These are phyloP conservation scores for Simmondsia chinensis DNA, from an alignment of 148 eudicot genomes.

Conservation along the genomic window DNA sequence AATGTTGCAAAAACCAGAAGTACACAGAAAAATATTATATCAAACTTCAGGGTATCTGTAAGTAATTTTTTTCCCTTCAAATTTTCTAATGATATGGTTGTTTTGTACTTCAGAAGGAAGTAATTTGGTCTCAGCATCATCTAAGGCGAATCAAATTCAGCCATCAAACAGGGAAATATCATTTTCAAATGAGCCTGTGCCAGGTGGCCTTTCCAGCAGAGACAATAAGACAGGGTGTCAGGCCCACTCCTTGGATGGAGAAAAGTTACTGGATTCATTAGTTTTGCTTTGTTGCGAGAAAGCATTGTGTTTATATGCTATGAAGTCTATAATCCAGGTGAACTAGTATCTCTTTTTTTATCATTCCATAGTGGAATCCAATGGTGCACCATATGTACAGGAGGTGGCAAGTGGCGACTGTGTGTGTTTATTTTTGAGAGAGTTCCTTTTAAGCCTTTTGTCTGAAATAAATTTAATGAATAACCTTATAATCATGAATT, in stretches of 20 bases:
- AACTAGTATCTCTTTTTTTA: slow-evolving; percentile 5
- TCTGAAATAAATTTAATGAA: too few species aligned
- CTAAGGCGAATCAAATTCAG: slow-evolving; percentile 15
- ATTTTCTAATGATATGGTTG: too few species aligned
- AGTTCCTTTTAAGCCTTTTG: too few species aligned
- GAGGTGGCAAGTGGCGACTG: too few species aligned
- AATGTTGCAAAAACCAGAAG: too few species aligned
- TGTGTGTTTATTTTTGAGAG: too few species aligned
- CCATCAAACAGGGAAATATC: slow-evolving; percentile 17
- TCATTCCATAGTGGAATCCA: too few species aligned
- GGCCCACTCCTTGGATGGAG: slow-evolving; percentile 10
- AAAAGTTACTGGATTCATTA: slow-evolving; percentile 27
- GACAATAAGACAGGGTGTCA: slow-evolving; percentile 18
- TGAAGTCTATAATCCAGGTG: slow-evolving; percentile 52
- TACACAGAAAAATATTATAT: too few species aligned
- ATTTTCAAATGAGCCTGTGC: slow-evolving; percentile 14
- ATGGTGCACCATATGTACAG: too few species aligned
- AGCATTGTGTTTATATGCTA: slow-evolving; percentile 30
- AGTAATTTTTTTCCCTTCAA: too few species aligned
- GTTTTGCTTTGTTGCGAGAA: slow-evolving; percentile 57
- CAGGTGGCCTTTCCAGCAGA: slow-evolving; percentile 10
- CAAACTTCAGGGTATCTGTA: too few species aligned
- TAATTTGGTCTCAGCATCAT: slow-evolving; percentile 6
- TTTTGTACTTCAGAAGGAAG: slow-evolving; percentile 24
- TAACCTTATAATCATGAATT: too few species aligned